Percentiles rank a stretch among this genome's conserved stretches.
phyloP scores from a whole-genome alignment of 306 rosid species.

The Vicia faba region DNA sequence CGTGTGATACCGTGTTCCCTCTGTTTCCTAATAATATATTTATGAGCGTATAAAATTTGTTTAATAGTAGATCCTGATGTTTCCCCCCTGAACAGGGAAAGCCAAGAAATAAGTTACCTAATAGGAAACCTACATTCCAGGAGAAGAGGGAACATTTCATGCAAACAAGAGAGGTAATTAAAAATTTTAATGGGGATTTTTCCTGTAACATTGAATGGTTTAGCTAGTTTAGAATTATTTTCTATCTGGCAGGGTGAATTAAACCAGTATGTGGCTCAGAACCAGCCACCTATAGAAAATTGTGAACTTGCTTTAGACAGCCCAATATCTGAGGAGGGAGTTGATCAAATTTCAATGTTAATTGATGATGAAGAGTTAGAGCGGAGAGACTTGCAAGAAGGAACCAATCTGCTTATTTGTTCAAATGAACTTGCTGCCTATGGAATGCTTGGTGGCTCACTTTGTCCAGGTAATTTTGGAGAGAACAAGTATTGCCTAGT shows the following conservation, averaged over 20 bases:
- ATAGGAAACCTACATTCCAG: slow-evolving; percentile 47
- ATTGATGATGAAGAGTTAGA: slow-evolving; percentile 94
- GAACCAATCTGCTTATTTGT: slow-evolving; percentile 49
- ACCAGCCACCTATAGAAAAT: slow-evolving; percentile 47
- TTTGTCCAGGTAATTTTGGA: slow-evolving; percentile 73
- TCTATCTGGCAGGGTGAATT: slow-evolving; percentile 58
- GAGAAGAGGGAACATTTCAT: slow-evolving; percentile 57
- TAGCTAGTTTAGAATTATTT: slow-evolving; percentile 30
- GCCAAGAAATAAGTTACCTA: slow-evolving; percentile 49
- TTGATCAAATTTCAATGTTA: slow-evolving; percentile 57
- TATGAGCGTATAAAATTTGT: slow-evolving; percentile 16
- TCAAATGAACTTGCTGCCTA: slow-evolving; percentile 61
- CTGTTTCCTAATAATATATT: slow-evolving; percentile 21
- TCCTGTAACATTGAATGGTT: slow-evolving; percentile 31
- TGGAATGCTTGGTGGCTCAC: slow-evolving; percentile 64
- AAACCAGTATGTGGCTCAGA: slow-evolving; percentile 42
- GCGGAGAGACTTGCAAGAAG: slow-evolving; percentile 65
- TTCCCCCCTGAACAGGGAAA: slow-evolving; percentile 60
- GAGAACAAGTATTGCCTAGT: slow-evolving; percentile 28
- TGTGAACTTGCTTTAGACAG: slow-evolving; percentile 73
- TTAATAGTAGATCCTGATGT: slow-evolving; percentile 33
- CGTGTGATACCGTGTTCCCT: slow-evolving; percentile 18
- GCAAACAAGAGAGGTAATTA: slow-evolving; percentile 61
- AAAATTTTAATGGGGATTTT: slow-evolving; percentile 14
- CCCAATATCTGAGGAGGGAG: slow-evolving; percentile 47